Evolutionary conservation across 2,329 filamentous ascomycete genomes (phyloP).

Genomic region (Penicillium sp.): DNA sequence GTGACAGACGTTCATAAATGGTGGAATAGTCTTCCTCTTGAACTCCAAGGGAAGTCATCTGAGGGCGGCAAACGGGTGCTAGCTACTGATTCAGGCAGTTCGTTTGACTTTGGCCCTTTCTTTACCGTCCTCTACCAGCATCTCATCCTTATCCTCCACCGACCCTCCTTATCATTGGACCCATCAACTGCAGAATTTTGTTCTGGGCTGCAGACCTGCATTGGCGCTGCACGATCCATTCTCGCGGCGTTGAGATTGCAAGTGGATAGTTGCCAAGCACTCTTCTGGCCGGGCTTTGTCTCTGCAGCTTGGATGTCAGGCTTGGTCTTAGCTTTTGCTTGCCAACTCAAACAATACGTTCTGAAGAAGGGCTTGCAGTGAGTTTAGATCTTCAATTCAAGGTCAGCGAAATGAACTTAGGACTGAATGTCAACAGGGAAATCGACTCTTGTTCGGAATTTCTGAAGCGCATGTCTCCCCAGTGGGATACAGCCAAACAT

Average conservation of each 20-base stretch:
- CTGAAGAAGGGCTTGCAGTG: conserved; percentile 34
- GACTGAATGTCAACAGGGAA: conserved; percentile 27
- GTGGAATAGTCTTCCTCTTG: conserved; percentile 41
- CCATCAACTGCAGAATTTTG: conserved; percentile 40
- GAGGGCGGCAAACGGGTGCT: not conserved
- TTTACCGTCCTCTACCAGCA: conserved; percentile 45
- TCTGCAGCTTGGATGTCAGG: conserved; percentile 44
- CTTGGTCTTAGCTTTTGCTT: conserved; percentile 42
- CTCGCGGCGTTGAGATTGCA: conserved; percentile 37
- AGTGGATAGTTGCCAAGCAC: conserved; percentile 30
- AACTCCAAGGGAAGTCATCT: conserved; percentile 23
- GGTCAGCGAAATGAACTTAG: not conserved
- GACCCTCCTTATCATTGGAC: conserved; percentile 39
- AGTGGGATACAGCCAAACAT: conserved; percentile 43
- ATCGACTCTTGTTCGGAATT: conserved; percentile 35
- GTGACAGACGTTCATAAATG: conserved; percentile 44
- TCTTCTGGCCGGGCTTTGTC: conserved; percentile 42
- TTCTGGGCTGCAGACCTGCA: conserved; percentile 42
- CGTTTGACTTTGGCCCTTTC: conserved; percentile 37
- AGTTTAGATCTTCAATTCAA: conserved; percentile 4
- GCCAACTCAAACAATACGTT: conserved; percentile 41
- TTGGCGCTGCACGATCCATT: conserved; percentile 40
- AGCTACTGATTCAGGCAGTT: conserved; percentile 3
- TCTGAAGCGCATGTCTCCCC: conserved; percentile 34
- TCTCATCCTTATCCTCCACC: conserved; percentile 40